Base-by-base conservation (phyloP, 257 asterid species). In the Gardenia jasminoides region DNA sequence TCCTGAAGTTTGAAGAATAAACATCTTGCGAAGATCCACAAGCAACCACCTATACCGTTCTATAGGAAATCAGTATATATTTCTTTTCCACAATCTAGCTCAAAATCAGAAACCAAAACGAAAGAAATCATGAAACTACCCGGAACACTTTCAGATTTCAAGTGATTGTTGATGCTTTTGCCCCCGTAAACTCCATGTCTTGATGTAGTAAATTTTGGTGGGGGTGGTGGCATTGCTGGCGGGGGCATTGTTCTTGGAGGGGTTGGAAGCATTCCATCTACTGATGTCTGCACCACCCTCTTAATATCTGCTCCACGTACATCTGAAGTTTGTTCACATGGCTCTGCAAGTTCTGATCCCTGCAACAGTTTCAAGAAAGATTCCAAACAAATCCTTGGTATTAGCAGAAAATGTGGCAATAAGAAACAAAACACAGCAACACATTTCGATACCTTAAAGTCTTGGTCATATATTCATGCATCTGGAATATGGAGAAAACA, bases 291-390 rank as follows among this genome's bases (percentile, higher is more conserved):
- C 80, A 79, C 81, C 78, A 78, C 77, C 85, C 84, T 83, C 73
- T 79, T 86, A 47, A 76, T 77, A 43, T 82, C 89, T 84, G 85
- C 85, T 73, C 84, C 89, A 88, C 96, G 96, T 85, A 86, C 87
- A 85, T 82, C 88, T 87, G 91, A 82, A 58, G 94, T 89, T 88
- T 83, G 92, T 83, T 88, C 92, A 80, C 86, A 88, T 78, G 90
- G 91, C 94, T 79, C 84, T 79, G 85, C 85, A 83, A 88, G 88
- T 83, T 89, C 90, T 78, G 92, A 82, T 83, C 86, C 95, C 97
- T 91, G 99, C 80, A 89, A 78, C 74, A 74, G 81, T 83, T 87
- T 89, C 93, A 85, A 92, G 83, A 82, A 84, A 88, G 82, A 75
- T 82, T 76, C 79, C 85, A 90, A 72, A 87, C 88, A 74, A 85